A percentile compares a stretch with the other conserved stretches of the same genome.
Evolutionary conservation across 2,329 filamentous ascomycete species (phyloP).

Genomic region (Phoma sp.): DNA sequence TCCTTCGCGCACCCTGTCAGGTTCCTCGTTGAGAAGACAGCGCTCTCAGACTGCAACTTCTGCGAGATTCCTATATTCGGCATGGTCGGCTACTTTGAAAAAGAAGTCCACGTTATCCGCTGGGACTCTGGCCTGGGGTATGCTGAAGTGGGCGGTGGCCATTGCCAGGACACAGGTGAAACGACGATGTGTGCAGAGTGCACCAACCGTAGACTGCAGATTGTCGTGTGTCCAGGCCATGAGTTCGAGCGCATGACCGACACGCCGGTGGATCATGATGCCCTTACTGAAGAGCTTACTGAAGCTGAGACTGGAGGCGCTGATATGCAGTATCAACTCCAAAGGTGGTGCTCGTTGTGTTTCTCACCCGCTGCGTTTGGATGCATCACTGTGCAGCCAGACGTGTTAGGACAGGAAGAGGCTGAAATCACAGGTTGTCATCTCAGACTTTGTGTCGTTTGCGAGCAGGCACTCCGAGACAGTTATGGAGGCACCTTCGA

Average conservation of each 20-base stretch:
- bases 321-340: slow-evolving; percentile 22
- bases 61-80: slow-evolving; percentile 52
- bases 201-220: slow-evolving; percentile 29
- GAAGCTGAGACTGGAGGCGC: slow-evolving; percentile 15
- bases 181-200: slow-evolving; percentile 40
- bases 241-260: slow-evolving; percentile 14
- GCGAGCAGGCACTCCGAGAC: slow-evolving; percentile 20
- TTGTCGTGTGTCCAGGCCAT: slow-evolving; percentile 31
- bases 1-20: slow-evolving; percentile 52
- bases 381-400: slow-evolving; percentile 26
- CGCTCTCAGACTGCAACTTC: slow-evolving; percentile 49
- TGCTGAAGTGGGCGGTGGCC: slow-evolving; percentile 50
- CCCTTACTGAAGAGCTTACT: slow-evolving; percentile 20
- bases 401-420: slow-evolving; percentile 8
- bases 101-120: slow-evolving; percentile 45
- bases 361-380: slow-evolving; percentile 30
- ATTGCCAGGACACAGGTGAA: slow-evolving; percentile 33
- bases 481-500: slow-evolving; percentile 13
- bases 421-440: slow-evolving; percentile 34
- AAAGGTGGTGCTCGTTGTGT: slow-evolving; percentile 43
- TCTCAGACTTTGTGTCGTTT: slow-evolving; percentile 32
- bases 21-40: slow-evolving; percentile 30
- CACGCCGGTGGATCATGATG: slow-evolving; percentile 1
- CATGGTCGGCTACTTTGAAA: slow-evolving; percentile 49
- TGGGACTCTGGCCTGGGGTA: slow-evolving; percentile 47